These are phyloP conservation scores for Xylaria scruposa DNA, from an alignment of 495 filamentous ascomycete genomes.

Conservation along the genomic window DNA sequence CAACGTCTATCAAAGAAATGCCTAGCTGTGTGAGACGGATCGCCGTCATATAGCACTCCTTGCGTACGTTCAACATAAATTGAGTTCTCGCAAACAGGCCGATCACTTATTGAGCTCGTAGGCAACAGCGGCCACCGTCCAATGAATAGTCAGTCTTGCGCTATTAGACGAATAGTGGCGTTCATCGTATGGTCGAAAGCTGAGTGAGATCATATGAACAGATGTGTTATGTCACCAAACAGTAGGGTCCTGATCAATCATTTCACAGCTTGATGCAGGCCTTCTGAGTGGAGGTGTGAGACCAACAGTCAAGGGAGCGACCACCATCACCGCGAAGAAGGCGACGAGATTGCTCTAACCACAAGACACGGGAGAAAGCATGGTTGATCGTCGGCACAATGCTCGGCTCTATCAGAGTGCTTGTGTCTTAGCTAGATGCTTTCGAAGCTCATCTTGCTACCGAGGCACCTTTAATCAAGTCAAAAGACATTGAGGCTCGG, in stretches of 20 bases:
- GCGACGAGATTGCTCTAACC: conserved; percentile 2
- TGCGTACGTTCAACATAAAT: conserved; percentile 21
- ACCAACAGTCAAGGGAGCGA: background rate
- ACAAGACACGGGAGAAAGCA: background rate
- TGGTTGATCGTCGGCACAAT: conserved; percentile 21
- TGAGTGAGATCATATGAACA: conserved; percentile 2
- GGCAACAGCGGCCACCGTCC: background rate
- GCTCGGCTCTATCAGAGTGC: conserved; percentile 25
- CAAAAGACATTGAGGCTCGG: background rate
- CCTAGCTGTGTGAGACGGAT: conserved; percentile 23
- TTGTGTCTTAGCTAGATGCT: conserved; percentile 24
- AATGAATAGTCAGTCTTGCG: background rate
- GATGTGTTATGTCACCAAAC: conserved; percentile 9
- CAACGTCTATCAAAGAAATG: conserved; percentile 4
- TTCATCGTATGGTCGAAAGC: background rate
- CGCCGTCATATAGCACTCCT: conserved; percentile 14
- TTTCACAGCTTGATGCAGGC: conserved; percentile 24
- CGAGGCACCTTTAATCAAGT: conserved; percentile 5
- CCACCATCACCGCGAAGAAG: background rate
- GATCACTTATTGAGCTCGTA: background rate
- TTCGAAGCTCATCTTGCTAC: background rate
- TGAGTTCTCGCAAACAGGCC: background rate
- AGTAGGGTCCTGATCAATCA: conserved; percentile 19
- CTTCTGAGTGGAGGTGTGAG: background rate
- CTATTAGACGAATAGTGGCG: conserved; percentile 5